Conservation (phyloP, 2,329 filamentous ascomycete species). For the Talaromyces sp. region DNA sequence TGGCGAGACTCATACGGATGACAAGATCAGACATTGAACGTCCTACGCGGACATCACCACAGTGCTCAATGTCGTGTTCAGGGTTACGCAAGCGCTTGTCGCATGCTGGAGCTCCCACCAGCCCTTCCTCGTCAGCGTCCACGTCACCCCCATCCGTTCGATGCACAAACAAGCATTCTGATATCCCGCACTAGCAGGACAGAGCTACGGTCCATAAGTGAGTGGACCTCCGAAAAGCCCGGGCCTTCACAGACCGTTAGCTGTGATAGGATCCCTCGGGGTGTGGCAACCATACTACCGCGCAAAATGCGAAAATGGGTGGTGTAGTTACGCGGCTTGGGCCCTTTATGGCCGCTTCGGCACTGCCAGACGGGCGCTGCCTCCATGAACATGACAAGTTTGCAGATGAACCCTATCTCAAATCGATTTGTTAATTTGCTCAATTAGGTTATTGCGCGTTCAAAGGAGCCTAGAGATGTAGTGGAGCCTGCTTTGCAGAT, state of each 20-base stretch:
- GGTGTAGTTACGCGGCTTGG: constrained; percentile 2
- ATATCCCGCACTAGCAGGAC: background rate
- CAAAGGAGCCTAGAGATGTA: constrained; percentile 1
- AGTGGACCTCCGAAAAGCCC: background rate
- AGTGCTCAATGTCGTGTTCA: background rate
- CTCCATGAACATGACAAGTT: background rate
- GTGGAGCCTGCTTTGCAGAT: constrained; percentile 1
- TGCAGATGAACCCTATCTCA: background rate
- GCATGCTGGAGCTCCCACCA: constrained; percentile 2
- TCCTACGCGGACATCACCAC: background rate
- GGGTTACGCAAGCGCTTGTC: constrained; percentile 7
- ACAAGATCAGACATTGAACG: background rate
- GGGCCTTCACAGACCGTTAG: background rate
- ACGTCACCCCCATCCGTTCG: constrained; percentile 7
- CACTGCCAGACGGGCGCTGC: background rate
- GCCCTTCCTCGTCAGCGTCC: constrained; percentile 15
- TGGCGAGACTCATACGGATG: background rate
- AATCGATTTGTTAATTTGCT: background rate
- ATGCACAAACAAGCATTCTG: background rate
- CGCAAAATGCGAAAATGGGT: background rate
- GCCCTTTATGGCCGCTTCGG: background rate
- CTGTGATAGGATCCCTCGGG: background rate
- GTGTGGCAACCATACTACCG: constrained; percentile 1
- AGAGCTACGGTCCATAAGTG: background rate
- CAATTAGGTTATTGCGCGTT: background rate